These are phyloP conservation scores for Xylaria longipes DNA, from an alignment of 495 filamentous ascomycete genomes.

Conservation along the genomic window DNA sequence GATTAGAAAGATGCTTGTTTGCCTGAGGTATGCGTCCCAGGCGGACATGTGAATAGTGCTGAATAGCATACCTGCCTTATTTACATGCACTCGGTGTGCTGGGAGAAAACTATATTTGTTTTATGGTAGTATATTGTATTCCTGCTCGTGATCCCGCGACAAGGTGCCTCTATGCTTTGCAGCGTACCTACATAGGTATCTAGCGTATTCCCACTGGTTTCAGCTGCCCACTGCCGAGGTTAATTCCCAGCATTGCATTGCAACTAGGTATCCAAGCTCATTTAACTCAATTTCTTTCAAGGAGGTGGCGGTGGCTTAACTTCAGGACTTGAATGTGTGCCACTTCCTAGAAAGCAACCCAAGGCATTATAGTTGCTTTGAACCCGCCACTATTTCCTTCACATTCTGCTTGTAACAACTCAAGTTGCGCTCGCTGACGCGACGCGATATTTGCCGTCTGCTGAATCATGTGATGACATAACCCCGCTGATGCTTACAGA, in stretches of 20 bases:
- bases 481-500: neutral
- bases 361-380: neutral
- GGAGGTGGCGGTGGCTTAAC: neutral
- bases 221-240: neutral
- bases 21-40: neutral
- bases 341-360: neutral
- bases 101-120: constrained; percentile 10
- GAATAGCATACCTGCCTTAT: neutral
- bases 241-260: neutral
- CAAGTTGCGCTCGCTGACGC: neutral
- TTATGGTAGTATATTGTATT: neutral
- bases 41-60: no score
- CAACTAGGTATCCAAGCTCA: neutral
- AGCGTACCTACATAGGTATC: no score
- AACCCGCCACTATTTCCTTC: neutral
- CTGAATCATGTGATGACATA: neutral
- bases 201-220: constrained; percentile 4
- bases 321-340: neutral
- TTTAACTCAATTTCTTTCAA: neutral
- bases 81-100: neutral
- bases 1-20: neutral
- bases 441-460: neutral
- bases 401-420: neutral
- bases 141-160: neutral
- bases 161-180: neutral